Base-by-base conservation (phyloP, 2,329 filamentous ascomycete genomes). In the Aphanoascus verrucosus region DNA sequence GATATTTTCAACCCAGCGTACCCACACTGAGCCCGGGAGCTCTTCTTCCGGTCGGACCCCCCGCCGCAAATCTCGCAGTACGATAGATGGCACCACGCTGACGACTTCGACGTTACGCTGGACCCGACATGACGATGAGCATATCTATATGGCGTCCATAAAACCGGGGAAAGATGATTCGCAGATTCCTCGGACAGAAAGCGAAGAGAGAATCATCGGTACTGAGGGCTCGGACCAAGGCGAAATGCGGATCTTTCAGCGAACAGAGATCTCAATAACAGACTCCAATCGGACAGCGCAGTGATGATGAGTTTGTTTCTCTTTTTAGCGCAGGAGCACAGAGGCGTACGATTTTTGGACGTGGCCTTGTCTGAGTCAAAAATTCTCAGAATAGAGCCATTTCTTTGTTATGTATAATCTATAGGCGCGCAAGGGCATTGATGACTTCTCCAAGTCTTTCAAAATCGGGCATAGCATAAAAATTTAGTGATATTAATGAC, bases 121-220 rank as follows among this genome's bases (percentile, higher is more conserved):
- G 54, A 53, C 41, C 23, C 32, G 38, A 7, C 50, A 55, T 38
- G 44, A 47, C 17, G 49, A 53, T 14, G 35, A 46, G 32, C 38
- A 56, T 23, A 44, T 56, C n/a, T 48, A 53, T 41, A 44, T 52
- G 23, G 47, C 54, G 14, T 53, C 45, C 5, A 23, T 56, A 14
- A 49, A 53, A 34, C 50, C 37, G 2, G 45, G 50, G 8, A 45
- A 38, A 14, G 45, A 28, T 3, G 23, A 49, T 14, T 42, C 38
- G 34, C 23, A 32, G 8, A 42, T 56, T 17, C 34, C 5, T 37
- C 35, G 54, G 23, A 56, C 54, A 15, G 54, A 46, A 31, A 56
- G 50, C 17, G 44, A 49, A 15, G 54, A 55, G 32, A 15, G 44
- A 5, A 55, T 55, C 35, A 53, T 55, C 34, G 43, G 40, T n/a